Evolutionary conservation across 495 filamentous ascomycete genomes (phyloP), one percentile per base, ranked within the genome.

Genomic region (Lophium mytilinum): DNA sequence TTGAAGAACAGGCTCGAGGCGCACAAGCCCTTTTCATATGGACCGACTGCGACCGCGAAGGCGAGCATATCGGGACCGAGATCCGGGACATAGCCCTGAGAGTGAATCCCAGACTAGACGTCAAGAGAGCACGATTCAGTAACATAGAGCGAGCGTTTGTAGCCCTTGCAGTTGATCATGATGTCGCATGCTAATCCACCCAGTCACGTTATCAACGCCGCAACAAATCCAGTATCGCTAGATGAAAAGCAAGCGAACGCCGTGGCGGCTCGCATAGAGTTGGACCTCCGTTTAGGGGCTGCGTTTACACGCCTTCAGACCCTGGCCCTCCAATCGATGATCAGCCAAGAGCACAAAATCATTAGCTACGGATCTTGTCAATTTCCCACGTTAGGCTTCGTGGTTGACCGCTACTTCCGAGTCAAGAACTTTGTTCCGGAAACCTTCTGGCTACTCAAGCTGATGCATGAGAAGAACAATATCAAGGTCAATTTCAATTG

Each of bases 11-110:
- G 69, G 93, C 94, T 11, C 79, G 79, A 43, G 76, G 79, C 62
- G 74, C 81, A 52, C 78, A 76, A 62, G 82, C 81, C 17, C 76
- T 98, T 12, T 93, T 90, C 69, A 95, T 98, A 64, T 98, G 93
- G 93, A 98, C 93, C 0, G 93, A 98, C 77, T 97, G 93, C 72
- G 93, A 98, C 76, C 83, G 91, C 49, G 93, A 98, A 77, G 93
- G 93, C 14, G 93, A 98, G 71, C 85, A 96, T 64, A 98, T 98
- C 58, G 93, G 93, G 1, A 75, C 86, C n/a, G 94, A 97, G 66
- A 90, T 98, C 50, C 83, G 89, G 37, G 80, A 87, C 55, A 83
- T 90, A 37, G 93, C 94, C 15, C 75, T 75, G 52, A 79, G 80
- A 65, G 84, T 82, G 19, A 97, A 96, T 65, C 64, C 75, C 17